Conservation (phyloP, 2,329 filamentous ascomycete species). For the Botrytis aclada region DNA sequence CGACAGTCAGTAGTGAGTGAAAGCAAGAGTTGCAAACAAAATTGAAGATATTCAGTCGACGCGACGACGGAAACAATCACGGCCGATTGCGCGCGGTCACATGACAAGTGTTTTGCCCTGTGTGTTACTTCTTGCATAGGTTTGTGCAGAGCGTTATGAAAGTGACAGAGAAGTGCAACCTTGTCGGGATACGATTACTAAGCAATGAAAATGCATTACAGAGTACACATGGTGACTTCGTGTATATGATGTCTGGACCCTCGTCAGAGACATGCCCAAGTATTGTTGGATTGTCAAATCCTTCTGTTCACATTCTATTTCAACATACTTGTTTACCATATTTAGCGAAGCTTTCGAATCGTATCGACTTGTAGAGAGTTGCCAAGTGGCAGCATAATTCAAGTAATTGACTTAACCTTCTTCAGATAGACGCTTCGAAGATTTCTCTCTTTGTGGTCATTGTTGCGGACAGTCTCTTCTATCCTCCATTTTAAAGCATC, state of each 20-base stretch:
- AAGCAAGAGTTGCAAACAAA: neutral
- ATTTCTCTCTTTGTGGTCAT: neutral
- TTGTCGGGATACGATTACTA: neutral
- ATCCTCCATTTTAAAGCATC: neutral
- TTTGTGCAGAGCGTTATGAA: neutral
- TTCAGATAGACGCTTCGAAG: neutral
- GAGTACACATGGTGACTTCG: neutral
- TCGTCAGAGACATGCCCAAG: neutral
- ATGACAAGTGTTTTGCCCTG: neutral
- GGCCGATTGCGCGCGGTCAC: neutral
- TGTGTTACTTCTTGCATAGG: neutral
- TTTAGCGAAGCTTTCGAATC: no score
- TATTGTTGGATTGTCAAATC: neutral
- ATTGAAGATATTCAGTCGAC: neutral
- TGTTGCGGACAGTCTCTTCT: neutral
- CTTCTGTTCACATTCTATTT: no score
- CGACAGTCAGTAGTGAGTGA: neutral
- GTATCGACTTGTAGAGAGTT: no score
- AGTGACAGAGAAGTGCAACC: neutral
- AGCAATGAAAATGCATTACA: neutral
- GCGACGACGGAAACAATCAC: neutral
- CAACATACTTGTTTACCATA: no score
- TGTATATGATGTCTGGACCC: neutral
- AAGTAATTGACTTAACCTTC: no score
- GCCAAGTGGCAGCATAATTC: no score